These are phyloP conservation scores for Aristolochia californica DNA, from an alignment of 164 flowering plant species.

Conservation along the genomic window DNA sequence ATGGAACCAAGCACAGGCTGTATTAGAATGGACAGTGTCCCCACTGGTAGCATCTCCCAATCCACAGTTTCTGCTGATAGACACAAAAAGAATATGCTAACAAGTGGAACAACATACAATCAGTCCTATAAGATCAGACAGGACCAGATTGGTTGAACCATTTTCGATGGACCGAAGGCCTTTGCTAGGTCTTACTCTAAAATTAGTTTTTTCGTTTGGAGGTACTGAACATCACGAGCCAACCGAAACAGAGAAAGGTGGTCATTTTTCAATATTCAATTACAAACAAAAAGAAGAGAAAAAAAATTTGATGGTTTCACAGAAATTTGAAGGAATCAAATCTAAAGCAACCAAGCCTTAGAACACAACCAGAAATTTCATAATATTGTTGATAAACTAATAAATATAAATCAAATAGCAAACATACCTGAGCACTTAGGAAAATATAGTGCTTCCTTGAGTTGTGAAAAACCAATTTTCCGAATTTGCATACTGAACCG, in stretches of 20 bases:
- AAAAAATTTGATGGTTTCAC: background rate
- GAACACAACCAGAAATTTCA: background rate
- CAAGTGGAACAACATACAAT: background rate
- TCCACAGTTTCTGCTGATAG: conserved; percentile 36
- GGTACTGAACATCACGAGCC: too few relatives aligned
- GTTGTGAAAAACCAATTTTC: conserved; percentile 41
- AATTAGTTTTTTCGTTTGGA: too few relatives aligned
- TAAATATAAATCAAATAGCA: background rate
- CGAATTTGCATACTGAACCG: conserved; percentile 53
- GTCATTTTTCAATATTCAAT: background rate
- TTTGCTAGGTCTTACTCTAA: too few relatives aligned
- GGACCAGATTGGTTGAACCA: background rate
- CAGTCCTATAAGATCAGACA: background rate
- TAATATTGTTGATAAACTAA: background rate
- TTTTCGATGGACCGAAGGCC: background rate
- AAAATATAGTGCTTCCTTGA: conserved; percentile 65
- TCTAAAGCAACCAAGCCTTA: background rate
- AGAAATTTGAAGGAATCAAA: background rate
- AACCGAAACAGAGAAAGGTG: too few relatives aligned
- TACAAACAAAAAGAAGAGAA: background rate
- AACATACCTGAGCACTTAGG: conserved; percentile 45
- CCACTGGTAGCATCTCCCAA: conserved; percentile 50
- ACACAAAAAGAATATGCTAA: conserved; percentile 1
- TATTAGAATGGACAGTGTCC: conserved; percentile 52
- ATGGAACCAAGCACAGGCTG: conserved; percentile 31